Evolutionary conservation across 352 stramenopile species (phyloP), one percentile per base, ranked within the genome.

Genomic region (Phytophthora cactorum): DNA sequence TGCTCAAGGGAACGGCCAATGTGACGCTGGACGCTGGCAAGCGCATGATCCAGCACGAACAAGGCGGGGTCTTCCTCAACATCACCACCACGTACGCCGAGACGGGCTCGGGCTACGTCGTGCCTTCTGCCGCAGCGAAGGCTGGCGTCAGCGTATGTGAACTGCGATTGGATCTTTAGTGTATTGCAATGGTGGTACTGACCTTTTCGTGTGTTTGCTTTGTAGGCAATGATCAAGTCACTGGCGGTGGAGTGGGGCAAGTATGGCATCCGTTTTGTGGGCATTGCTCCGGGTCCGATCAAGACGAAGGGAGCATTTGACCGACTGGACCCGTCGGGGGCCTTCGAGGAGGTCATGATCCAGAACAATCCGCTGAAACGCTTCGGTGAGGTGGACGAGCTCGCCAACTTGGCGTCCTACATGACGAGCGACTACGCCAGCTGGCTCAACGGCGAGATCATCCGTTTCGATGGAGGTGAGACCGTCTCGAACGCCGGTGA

Each of bases 81-180:
- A 99, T 99, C 73, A 98, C 90, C 38, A 98, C 96, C 55, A 98
- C 92, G 17, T 93, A 98, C 72, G 94, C 97, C 51, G 94, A 98
- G 79, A 95, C 91, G 8, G 92, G 91, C 29, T 98, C 96, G 12
- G 95, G 91, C 59, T 99, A 95, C 78, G 96, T 99, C 69, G 91
- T 94, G 17, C 97, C 98, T 27, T 97, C 97, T 0, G 96, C 90
- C 46, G 95, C 96, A 7, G 97, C 97, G 15, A 99, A 99, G 77
- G 91, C 92, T 54, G 97, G 93, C n/a, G 93, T 99, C 36, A 92
- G 82, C 41, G 84, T 77, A 74, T 10, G 70, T 77, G 15, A n/a
- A 8, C 17, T 25, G 22, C 25, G 11, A 32, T 38, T 27, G 17
- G 1, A 14, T 59, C 5, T 49, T 6, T 32, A 7, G 17, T 50